These are phyloP conservation scores for Gillenia trifoliata DNA, from an alignment of 306 rosid genomes.

Conservation along the genomic window DNA sequence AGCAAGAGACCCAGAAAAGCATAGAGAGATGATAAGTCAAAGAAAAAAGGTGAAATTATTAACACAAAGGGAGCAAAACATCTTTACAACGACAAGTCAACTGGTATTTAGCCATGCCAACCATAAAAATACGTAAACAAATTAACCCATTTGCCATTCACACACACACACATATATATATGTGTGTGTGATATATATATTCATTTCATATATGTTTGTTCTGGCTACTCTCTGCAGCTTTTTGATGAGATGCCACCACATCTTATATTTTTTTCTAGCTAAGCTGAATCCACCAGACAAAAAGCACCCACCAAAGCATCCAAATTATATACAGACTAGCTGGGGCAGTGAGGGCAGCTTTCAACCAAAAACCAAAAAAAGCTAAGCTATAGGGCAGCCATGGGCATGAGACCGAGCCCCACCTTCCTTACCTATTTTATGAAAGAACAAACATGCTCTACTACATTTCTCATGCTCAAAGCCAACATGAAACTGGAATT, in stretches of 20 bases:
- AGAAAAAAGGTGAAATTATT: constrained; percentile 40
- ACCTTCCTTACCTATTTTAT: background rate
- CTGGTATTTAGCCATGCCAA: constrained; percentile 23
- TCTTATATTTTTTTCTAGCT: background rate
- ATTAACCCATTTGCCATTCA: background rate
- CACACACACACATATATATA: too few relatives aligned
- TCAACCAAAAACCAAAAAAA: background rate
- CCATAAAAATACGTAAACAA: constrained; percentile 21
- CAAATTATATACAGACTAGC: background rate
- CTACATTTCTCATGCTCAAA: background rate
- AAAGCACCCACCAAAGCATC: constrained; percentile 31
- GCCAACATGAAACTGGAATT: background rate
- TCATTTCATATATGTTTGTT: background rate
- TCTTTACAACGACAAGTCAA: constrained; percentile 55
- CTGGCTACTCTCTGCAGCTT: constrained; percentile 30
- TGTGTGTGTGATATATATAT: too few relatives aligned
- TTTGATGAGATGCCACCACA: constrained; percentile 24
- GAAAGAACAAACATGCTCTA: constrained; percentile 20
- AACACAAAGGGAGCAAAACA: constrained; percentile 23
- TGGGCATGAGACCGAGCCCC: background rate
- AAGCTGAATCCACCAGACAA: constrained; percentile 26
- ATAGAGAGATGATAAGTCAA: constrained; percentile 31
- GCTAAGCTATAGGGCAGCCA: background rate
- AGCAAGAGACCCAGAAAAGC: background rate
- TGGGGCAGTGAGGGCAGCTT: background rate